Conservation (phyloP, 805 yeast species). For the Hanseniaspora osmophila region DNA sequence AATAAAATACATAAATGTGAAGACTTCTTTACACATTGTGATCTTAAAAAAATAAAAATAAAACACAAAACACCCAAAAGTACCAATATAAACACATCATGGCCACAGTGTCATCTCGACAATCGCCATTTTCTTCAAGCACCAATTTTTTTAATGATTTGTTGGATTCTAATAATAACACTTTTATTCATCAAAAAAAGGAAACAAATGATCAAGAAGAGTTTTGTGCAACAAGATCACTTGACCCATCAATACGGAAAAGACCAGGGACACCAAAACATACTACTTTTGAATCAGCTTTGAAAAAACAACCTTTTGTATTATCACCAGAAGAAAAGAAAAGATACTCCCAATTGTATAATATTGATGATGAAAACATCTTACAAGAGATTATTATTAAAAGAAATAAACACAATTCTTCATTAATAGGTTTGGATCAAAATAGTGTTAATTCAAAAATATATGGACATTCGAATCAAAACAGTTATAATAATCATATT, state of each 20-base stretch:
- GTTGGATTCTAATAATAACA: not conserved
- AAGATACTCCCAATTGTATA: not conserved
- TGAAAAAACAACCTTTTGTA: not conserved
- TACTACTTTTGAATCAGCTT: too few species aligned
- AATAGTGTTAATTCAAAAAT: too few species aligned
- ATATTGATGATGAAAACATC: not conserved
- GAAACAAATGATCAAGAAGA: not conserved
- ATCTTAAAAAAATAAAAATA: not conserved
- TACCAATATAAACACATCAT: not conserved
- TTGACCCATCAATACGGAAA: too few species aligned
- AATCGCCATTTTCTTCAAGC: not conserved
- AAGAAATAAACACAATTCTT: not conserved
- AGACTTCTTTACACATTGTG: too few species aligned
- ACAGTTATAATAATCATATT: too few species aligned
- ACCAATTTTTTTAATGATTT: not conserved
- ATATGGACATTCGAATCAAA: too few species aligned
- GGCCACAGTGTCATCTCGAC: not conserved
- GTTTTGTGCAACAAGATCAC: too few species aligned
- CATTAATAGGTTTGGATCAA: not conserved
- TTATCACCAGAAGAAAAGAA: not conserved
- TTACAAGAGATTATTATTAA: not conserved
- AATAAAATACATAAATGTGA: not conserved
- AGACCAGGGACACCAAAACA: too few species aligned
- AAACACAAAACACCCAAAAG: not conserved
- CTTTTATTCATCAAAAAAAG: too few species aligned